Conservation (phyloP, 75 land plant genomes). For the Cupressus sempervirens region DNA sequence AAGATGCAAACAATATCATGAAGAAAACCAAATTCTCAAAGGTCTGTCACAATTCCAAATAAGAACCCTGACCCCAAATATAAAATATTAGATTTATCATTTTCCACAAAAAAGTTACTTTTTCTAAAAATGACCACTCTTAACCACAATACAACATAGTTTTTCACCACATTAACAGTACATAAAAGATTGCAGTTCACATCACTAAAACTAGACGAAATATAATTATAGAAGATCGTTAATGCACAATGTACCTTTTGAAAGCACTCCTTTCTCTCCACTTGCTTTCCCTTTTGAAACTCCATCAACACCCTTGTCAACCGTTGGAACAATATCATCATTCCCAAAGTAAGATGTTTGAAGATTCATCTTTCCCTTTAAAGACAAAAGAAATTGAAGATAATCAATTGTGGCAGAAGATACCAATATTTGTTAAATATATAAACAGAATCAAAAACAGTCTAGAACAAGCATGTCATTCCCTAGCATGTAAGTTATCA, state of each 20-base stretch:
- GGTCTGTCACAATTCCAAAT: background rate
- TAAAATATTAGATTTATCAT: background rate
- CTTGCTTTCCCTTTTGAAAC: conserved; percentile 30
- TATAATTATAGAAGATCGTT: background rate
- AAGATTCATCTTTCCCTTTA: background rate
- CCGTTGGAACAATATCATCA: conserved; percentile 70
- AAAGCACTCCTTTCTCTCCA: background rate
- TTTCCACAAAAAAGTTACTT: background rate
- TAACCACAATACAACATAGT: background rate
- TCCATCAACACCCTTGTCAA: conserved; percentile 69
- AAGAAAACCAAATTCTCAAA: background rate
- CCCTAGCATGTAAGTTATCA: background rate
- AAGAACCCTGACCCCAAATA: background rate
- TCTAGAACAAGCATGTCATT: background rate
- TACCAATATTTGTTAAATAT: background rate
- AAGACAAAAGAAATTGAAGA: background rate
- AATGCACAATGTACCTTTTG: conserved; percentile 1
- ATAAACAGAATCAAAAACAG: background rate
- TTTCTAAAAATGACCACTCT: background rate
- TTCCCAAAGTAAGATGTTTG: conserved; percentile 17
- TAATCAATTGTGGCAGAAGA: background rate
- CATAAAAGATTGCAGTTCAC: background rate
- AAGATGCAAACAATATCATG: background rate
- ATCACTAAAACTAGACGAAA: background rate
- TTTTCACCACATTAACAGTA: background rate